Evolutionary conservation across 108 stramenopile species (phyloP).

Genomic region (Conticribra guillardii): DNA sequence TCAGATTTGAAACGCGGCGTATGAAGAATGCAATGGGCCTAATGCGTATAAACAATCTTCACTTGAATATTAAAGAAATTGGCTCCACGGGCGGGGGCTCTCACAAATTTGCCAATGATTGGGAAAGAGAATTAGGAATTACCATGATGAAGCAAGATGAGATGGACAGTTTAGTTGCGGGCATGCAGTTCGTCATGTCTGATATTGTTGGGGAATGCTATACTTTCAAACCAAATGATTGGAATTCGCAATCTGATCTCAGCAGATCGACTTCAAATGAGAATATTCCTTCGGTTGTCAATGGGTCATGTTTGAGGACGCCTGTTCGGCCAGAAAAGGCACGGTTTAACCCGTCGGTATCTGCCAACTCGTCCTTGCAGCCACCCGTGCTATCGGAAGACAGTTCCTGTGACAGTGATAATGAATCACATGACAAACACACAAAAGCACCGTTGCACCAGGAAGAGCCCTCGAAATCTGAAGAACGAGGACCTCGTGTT

Average conservation of each 20-base stretch:
- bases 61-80: constrained; percentile 73
- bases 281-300: constrained; percentile 9
- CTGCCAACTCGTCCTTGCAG: too few relatives aligned
- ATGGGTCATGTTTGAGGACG: not conserved
- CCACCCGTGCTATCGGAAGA: too few relatives aligned
- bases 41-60: constrained; percentile 82
- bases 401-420: not conserved
- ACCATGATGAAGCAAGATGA: constrained; percentile 93
- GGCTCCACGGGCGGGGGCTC: constrained; percentile 94
- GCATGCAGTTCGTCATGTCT: constrained; percentile 95
- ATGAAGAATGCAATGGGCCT: constrained; percentile 93
- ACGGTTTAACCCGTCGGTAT: too few relatives aligned
- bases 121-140: constrained; percentile 88
- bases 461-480: constrained; percentile 3
- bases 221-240: constrained; percentile 85
- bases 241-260: constrained; percentile 12
- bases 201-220: constrained; percentile 95
- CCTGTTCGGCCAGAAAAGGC: too few relatives aligned
- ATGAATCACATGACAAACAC: not conserved
- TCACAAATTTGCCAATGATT: constrained; percentile 93
- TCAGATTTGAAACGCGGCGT: constrained; percentile 94
- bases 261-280: too few relatives aligned
- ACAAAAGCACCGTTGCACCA: constrained; percentile 19
- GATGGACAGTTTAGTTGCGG: constrained; percentile 93
- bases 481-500: constrained; percentile 27